Conservation (phyloP, 1,139 yeast genomes). For the Wickerhamomyces sp. region DNA sequence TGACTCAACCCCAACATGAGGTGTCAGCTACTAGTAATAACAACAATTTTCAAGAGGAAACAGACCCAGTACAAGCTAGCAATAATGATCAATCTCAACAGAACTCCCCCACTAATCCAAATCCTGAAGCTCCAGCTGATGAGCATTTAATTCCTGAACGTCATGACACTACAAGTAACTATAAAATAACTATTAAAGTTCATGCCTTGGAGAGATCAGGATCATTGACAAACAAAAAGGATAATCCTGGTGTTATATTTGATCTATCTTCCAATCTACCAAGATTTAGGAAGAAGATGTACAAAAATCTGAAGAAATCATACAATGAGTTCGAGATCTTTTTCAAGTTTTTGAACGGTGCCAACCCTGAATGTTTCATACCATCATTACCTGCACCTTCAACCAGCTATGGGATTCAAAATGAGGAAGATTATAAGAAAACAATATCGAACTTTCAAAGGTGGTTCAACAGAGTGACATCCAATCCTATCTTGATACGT, state of each 20-base stretch:
- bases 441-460: constrained; percentile 62
- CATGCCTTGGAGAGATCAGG: constrained; percentile 33
- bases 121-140: neutral
- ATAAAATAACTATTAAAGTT: constrained; percentile 26
- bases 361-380: constrained; percentile 88
- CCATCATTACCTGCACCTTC: constrained; percentile 77
- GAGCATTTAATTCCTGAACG: constrained; percentile 23
- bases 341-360: constrained; percentile 70
- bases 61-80: neutral
- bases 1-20: constrained; percentile 1
- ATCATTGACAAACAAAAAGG: constrained; percentile 29
- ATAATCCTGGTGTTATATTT: constrained; percentile 32
- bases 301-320: constrained; percentile 76
- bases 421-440: constrained; percentile 70
- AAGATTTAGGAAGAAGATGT: constrained; percentile 64
- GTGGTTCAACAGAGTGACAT: constrained; percentile 77
- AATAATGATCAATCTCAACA: neutral
- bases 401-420: constrained; percentile 77
- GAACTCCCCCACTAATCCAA: neutral
- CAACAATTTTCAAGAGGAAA: constrained; percentile 6
- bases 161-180: constrained; percentile 15
- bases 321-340: constrained; percentile 72
- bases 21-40: neutral
- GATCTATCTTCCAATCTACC: constrained; percentile 55
- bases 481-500: constrained; percentile 72